Conservation (phyloP, 208 protist genomes). For the Acanthamoeba sp. region DNA sequence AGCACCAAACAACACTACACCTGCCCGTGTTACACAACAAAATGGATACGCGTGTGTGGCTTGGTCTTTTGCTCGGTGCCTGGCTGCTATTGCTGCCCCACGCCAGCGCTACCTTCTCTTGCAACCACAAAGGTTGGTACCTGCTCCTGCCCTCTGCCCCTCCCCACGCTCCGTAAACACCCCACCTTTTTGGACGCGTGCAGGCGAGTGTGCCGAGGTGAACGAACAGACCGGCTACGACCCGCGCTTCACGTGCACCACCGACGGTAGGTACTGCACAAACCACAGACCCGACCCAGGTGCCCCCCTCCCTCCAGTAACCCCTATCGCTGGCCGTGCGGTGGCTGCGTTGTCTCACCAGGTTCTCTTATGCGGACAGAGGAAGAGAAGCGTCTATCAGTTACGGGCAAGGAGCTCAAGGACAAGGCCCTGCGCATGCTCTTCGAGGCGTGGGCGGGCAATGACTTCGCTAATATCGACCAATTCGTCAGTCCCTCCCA, state of each 20-base stretch:
- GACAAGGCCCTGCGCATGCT: slow-evolving; percentile 63
- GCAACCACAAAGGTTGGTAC: neutral
- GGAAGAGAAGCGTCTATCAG: slow-evolving; percentile 31
- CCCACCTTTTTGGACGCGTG: neutral
- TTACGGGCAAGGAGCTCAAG: slow-evolving; percentile 48
- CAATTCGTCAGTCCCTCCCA: slow-evolving; percentile 45
- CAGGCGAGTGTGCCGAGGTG: slow-evolving; percentile 31
- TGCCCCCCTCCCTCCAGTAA: neutral
- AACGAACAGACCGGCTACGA: neutral
- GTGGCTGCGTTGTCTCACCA: neutral
- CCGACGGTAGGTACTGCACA: neutral
- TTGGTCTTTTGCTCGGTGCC: neutral
- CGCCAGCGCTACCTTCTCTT: neutral
- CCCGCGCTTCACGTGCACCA: slow-evolving; percentile 46
- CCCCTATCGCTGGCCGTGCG: neutral
- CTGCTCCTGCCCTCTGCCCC: neutral
- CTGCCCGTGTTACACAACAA: neutral
- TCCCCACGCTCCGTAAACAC: neutral
- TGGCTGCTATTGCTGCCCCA: neutral
- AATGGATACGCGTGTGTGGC: neutral
- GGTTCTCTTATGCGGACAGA: neutral
- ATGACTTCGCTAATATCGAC: slow-evolving; percentile 30
- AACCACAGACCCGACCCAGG: neutral
- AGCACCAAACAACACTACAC: neutral
- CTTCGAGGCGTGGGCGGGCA: slow-evolving; percentile 68